Base-by-base conservation (phyloP, 1,284 basidiomycete species). In the Austroboletus rostrupii region DNA sequence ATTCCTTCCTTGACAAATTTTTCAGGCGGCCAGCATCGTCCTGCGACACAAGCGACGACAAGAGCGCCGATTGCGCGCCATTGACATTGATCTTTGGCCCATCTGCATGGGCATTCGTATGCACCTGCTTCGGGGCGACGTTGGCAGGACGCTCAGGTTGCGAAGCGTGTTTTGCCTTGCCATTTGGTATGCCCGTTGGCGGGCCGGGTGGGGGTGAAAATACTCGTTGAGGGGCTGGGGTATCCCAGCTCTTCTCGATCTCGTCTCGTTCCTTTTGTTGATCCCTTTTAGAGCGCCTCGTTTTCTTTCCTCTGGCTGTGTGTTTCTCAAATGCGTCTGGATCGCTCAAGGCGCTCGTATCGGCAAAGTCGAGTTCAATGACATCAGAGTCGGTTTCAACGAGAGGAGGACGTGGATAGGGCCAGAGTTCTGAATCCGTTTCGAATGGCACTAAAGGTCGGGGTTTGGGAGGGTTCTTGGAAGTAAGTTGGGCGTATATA, bases 331-430 rank as follows among this genome's bases (percentile, higher is more conserved):
- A 82, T 6, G 74, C 72, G 38, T 74, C 73, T 1, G 78, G 77
- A 57, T 87, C 81, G 58, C 83, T 85, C 55, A 87, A 61, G 12
- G 80, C 79, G 48, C 82, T 80, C 39, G 76, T 87, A 47, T 87
- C 85, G 5, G 75, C 74, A 59, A 85, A 87, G 61, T 85, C 82
- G 42, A 87, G 76, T 62, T 87, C 85, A 7, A 87, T 75, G 20
- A 87, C 77, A 42, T 83, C 80, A 3, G 71, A 71, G 45, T 72
- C 70, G 0, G 64, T 61, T 52, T 68, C 67, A 16, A 68, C 48
- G 12, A 70, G 56, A 16, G 73, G 73, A 3, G 73, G 70, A 14
- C 75, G 76, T 0, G 80, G 76, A 56, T 85, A 85, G 11, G 83
- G 83, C 83, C 83, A 85, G 12, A 85, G 69, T 32, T 81, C 78